Base-by-base conservation (phyloP, 176 grass and related monocot species). In the Stipa capillata region DNA sequence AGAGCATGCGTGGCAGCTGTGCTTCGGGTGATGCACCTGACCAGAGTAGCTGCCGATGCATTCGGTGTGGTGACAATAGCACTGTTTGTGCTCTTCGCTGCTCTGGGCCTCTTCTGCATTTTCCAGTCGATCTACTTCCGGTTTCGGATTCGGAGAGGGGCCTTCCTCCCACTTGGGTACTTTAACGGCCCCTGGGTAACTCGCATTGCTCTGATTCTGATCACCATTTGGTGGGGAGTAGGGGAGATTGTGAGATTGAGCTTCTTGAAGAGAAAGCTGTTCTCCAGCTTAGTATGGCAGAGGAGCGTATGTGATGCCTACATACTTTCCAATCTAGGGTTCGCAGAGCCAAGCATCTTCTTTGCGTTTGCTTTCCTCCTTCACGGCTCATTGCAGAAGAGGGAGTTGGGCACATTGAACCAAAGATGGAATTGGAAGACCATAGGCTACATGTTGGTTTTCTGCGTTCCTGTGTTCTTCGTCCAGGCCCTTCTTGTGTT, bases 1-100 rank as follows among this genome's bases (percentile, higher is more conserved):
- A 90, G 91, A 98, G 95, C 85, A 98, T 98, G 95, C 89, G 92
- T 90, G 89, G 85, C 85, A 91, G 83, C 89, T 77, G 87, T 90
- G 47, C 88, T 88, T 90, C 85, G 84, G 92, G 87, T 94, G 87
- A 98, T 98, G 95, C 92, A 88, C 94, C 88, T 84, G 91, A 91
- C 84, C 90, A 92, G 83, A 86, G 76, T 78, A 85, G 85, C 80
- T 85, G 83, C 92, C 90, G 95, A 98, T 89, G 73, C 83, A 79
- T 87, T 98, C 92, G 92, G 92, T 92, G 86, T 88, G 83, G 70
- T 82, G 39, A 94, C 95, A 74, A 89, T 94, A 59, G 61, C 57
- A 79, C 85, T 98, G 73, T 83, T 94, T 84, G 58, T n/a, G 48
- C 69, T 91, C 67, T 87, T 89, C 32, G 63, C 82, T 86, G 74